Conservation (phyloP, 2,329 filamentous ascomycete species). For the Hyphodiscus sp. region DNA sequence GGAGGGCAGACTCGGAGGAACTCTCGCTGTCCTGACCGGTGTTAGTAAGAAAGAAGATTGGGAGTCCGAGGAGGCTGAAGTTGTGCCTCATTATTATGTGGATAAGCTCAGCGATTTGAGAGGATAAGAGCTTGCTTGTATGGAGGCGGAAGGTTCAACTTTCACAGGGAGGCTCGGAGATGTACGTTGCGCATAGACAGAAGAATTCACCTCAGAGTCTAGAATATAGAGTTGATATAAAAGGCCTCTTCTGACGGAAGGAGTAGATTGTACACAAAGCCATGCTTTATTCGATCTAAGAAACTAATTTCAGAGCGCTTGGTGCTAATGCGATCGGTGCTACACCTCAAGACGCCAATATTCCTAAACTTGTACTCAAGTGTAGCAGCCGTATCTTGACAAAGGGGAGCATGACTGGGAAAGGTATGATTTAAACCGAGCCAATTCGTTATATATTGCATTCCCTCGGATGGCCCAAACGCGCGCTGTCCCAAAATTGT, state of each 20-base stretch:
- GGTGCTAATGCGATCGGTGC: not conserved
- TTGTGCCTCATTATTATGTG: conserved; percentile 76
- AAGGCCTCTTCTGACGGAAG: no score
- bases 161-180: not conserved
- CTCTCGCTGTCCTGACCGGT: conserved; percentile 83
- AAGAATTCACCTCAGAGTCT: no score
- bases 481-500: no score
- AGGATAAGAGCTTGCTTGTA: conserved; percentile 20
- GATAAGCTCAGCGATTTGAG: conserved; percentile 76
- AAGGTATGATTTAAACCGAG: no score
- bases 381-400: no score
- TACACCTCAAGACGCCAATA: not conserved
- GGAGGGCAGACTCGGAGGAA: conserved; percentile 84
- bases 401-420: no score
- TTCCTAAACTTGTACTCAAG: no score
- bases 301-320: not conserved
- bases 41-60: conserved; percentile 83
- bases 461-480: no score
- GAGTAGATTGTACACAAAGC: not conserved
- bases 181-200: no score
- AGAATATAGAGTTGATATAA: no score
- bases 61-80: conserved; percentile 58
- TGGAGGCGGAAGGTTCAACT: not conserved
- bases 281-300: not conserved
- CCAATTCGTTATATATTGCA: no score